These are phyloP conservation scores for Nitzschia inconspicua DNA, from an alignment of 108 stramenopile species.

Conservation along the genomic window DNA sequence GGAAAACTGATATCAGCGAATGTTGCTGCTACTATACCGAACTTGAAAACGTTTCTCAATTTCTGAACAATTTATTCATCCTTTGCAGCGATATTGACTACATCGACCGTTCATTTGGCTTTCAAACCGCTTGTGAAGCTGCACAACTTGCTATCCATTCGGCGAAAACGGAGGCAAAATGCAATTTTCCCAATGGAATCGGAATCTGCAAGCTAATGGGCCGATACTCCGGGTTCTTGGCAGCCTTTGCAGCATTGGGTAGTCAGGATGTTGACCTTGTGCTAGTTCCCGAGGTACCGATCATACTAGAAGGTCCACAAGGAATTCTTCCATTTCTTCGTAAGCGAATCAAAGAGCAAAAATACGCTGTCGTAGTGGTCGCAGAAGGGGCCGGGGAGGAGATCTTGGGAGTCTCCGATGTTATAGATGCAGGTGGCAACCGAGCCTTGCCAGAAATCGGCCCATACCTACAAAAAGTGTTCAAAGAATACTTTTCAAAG, in stretches of 20 bases:
- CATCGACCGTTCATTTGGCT: conserved; percentile 89
- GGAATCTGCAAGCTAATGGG: conserved; percentile 88
- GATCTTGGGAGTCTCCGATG: conserved; percentile 12
- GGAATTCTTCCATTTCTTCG: conserved; percentile 75
- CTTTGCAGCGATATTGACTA: conserved; percentile 77
- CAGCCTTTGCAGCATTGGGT: conserved; percentile 76
- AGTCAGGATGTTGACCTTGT: conserved; percentile 83
- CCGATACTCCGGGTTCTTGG: conserved; percentile 73
- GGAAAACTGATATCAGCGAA: no score
- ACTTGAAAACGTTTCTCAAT: not conserved
- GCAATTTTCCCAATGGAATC: conserved; percentile 67
- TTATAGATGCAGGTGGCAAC: conserved; percentile 18
- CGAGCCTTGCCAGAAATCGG: conserved; percentile 20
- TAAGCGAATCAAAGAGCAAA: conserved; percentile 38
- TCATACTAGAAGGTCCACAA: conserved; percentile 69
- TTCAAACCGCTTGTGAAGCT: conserved; percentile 75
- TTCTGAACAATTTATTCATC: no score
- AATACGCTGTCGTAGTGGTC: conserved; percentile 40
- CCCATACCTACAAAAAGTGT: conserved; percentile 14
- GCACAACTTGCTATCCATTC: conserved; percentile 63
- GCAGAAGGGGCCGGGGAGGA: conserved; percentile 50
- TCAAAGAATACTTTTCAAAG: conserved; percentile 4
- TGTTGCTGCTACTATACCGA: conserved; percentile 17
- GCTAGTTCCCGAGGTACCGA: conserved; percentile 87
- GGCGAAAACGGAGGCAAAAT: conserved; percentile 78